These are phyloP conservation scores for Kurtzmaniella quercitrusa DNA, from an alignment of 1,139 yeast genomes.

Conservation along the genomic window DNA sequence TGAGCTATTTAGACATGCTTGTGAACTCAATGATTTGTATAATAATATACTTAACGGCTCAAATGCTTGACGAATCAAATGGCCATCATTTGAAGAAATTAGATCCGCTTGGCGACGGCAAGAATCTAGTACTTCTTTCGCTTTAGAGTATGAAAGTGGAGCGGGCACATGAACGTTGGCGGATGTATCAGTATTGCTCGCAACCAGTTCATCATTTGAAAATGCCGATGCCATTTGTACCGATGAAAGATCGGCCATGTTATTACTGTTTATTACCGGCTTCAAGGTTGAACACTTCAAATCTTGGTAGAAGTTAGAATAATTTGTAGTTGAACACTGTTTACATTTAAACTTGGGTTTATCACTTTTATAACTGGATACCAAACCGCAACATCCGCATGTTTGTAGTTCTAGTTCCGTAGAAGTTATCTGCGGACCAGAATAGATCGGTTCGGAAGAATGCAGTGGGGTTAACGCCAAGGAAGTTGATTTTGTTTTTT, in stretches of 20 bases:
- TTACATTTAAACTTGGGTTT: conserved; percentile 54
- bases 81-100: background rate
- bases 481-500: too few species aligned
- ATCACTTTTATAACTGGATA: conserved; percentile 45
- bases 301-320: background rate
- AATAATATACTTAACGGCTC: conserved; percentile 48
- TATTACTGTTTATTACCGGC: too few species aligned
- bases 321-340: conserved; percentile 50
- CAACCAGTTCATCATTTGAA: too few species aligned
- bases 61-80: conserved; percentile 22
- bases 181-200: too few species aligned
- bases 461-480: background rate
- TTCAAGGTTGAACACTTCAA: background rate
- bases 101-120: conserved; percentile 17
- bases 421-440: conserved; percentile 7
- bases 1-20: conserved; percentile 43
- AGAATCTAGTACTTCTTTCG: background rate
- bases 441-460: background rate
- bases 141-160: background rate
- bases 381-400: conserved; percentile 60
- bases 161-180: background rate
- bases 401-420: conserved; percentile 15
- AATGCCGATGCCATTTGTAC: too few species aligned
- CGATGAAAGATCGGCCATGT: too few species aligned
- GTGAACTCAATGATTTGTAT: conserved; percentile 36